phyloP scores from a whole-genome alignment of 2,329 filamentous ascomycete species.

The Verticillium nubilum region DNA sequence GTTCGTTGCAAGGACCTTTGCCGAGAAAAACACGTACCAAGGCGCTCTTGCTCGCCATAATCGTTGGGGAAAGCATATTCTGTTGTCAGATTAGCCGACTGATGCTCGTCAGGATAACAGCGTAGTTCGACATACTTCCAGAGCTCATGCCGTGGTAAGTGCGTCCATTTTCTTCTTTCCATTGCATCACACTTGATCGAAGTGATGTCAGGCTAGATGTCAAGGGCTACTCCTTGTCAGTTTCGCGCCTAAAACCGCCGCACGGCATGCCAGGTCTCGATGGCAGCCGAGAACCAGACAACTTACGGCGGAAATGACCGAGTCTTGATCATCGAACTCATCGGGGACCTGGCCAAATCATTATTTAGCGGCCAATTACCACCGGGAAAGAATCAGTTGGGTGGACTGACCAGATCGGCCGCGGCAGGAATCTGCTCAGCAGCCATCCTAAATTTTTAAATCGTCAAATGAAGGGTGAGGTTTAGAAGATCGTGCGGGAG shows the following conservation, averaged over 20 bases:
- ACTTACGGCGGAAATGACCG: neutral
- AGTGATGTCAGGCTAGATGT: neutral
- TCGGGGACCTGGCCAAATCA: neutral
- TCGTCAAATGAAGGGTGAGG: no score
- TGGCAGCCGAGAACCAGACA: neutral
- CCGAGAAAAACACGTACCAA: slow-evolving; percentile 2
- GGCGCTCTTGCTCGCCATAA: slow-evolving; percentile 5
- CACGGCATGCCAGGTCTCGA: no score
- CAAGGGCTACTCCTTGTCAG: neutral
- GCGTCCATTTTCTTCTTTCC: slow-evolving; percentile 9
- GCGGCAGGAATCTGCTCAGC: no score
- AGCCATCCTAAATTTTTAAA: no score
- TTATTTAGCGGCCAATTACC: neutral
- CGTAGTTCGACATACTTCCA: slow-evolving; percentile 18
- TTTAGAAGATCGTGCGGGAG: no score
- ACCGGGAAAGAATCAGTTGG: neutral
- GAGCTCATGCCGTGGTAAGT: slow-evolving; percentile 10
- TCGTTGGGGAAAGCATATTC: slow-evolving; percentile 6
- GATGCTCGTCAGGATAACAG: no score
- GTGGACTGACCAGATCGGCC: neutral
- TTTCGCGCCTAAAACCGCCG: neutral
- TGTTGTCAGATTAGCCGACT: neutral
- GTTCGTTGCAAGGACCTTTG: no score
- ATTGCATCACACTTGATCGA: slow-evolving; percentile 5
- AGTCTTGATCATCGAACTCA: neutral